These are phyloP conservation scores for Xeromyces bisporus DNA, from an alignment of 495 filamentous ascomycete species.

Conservation along the genomic window DNA sequence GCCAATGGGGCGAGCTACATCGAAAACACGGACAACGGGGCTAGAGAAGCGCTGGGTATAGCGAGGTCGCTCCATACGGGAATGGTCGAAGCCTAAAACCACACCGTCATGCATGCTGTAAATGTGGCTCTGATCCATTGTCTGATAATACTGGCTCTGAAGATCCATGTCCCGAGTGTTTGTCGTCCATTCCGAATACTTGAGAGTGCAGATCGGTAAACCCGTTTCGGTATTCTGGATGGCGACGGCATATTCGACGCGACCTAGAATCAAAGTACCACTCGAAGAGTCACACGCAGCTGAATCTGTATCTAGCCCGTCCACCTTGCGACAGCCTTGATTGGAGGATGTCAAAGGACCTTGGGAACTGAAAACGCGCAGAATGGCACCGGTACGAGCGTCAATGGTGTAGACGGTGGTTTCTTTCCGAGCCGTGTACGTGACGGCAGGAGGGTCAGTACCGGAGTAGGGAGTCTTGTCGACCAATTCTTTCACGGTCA, in stretches of 20 bases:
- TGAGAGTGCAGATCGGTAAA: constrained; percentile 71
- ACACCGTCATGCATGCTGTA: constrained; percentile 77
- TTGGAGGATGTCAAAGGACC: constrained; percentile 32
- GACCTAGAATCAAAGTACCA: constrained; percentile 60
- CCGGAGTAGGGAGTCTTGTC: constrained; percentile 50
- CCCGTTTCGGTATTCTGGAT: constrained; percentile 64
- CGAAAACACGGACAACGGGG: constrained; percentile 81
- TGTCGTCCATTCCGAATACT: constrained; percentile 86
- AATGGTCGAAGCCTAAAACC: constrained; percentile 63
- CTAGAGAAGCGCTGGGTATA: constrained; percentile 57
- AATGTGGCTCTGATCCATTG: constrained; percentile 78
- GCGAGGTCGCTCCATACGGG: constrained; percentile 33
- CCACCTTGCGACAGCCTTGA: constrained; percentile 35
- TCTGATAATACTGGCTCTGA: constrained; percentile 55
- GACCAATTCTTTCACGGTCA: constrained; percentile 69
- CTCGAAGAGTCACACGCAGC: constrained; percentile 57
- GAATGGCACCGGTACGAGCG: constrained; percentile 60
- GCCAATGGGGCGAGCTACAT: constrained; percentile 58
- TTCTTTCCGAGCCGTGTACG: constrained; percentile 68
- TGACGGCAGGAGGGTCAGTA: constrained; percentile 48
- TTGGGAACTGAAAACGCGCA: constrained; percentile 44
- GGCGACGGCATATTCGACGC: constrained; percentile 72
- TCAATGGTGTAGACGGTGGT: constrained; percentile 70
- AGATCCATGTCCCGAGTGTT: constrained; percentile 87
- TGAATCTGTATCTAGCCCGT: constrained; percentile 42